A percentile compares a stretch with the other conserved stretches of the same genome.
Evolutionary conservation across 768 basidiomycete genomes (phyloP).

Genomic region (Strobilomyces confusus): DNA sequence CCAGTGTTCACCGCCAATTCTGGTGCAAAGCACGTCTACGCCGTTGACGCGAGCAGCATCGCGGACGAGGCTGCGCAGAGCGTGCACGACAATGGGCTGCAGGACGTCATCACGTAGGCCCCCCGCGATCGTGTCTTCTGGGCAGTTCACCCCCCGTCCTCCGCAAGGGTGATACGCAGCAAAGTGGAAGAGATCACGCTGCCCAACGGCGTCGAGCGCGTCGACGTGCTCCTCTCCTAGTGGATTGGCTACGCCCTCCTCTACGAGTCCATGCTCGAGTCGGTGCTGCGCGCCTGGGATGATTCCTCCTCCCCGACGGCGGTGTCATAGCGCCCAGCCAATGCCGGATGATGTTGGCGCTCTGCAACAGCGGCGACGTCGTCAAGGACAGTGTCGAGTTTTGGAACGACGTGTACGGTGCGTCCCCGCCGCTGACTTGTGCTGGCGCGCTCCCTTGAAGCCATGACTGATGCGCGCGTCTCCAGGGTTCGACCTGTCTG

Average conservation of each 20-base stretch:
- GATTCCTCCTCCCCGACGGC: conserved; percentile 63
- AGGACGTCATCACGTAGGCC: conserved; percentile 62
- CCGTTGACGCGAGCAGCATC: conserved; percentile 87
- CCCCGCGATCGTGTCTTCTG: background rate
- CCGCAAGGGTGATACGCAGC: conserved; percentile 68
- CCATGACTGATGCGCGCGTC: too few species aligned
- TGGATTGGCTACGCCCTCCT: conserved; percentile 96
- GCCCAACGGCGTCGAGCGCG: conserved; percentile 66
- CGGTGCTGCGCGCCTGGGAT: conserved; percentile 85
- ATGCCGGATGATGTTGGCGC: conserved; percentile 76
- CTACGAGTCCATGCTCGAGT: conserved; percentile 98
- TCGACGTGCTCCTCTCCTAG: conserved; percentile 94
- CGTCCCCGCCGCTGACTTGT: conserved; percentile 12
- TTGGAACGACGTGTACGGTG: conserved; percentile 91
- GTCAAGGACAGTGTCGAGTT: conserved; percentile 81
- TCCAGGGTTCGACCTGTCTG: conserved; percentile 84
- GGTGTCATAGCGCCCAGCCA: conserved; percentile 93
- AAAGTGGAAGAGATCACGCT: conserved; percentile 87
- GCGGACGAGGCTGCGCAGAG: conserved; percentile 74
- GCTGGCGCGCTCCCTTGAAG: background rate
- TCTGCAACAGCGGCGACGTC: conserved; percentile 73
- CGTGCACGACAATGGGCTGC: conserved; percentile 69
- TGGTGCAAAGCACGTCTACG: conserved; percentile 86
- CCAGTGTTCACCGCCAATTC: conserved; percentile 84
- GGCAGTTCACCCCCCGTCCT: too few species aligned